phyloP scores from a whole-genome alignment of 257 asterid genomes.

The Solanum pimpinellifolium region DNA sequence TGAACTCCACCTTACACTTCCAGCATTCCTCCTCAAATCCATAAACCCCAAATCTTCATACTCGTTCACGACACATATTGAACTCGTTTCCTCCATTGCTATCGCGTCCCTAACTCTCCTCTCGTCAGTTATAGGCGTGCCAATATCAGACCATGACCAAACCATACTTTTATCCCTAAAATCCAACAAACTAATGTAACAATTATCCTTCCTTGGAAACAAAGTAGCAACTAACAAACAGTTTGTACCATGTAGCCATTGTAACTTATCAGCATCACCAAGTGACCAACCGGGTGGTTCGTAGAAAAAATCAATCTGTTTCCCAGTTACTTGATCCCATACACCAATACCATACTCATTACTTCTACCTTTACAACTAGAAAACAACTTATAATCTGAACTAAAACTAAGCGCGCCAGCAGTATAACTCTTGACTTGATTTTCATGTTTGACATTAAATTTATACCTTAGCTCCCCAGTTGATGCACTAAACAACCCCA shows the following conservation, averaged over 20 bases:
- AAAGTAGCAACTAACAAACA: constrained; percentile 73
- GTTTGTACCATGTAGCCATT: constrained; percentile 61
- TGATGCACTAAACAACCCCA: constrained; percentile 61
- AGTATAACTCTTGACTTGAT: constrained; percentile 53
- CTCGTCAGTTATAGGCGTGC: constrained; percentile 39
- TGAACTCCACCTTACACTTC: constrained; percentile 82
- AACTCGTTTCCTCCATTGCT: constrained; percentile 67
- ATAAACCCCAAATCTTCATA: constrained; percentile 84
- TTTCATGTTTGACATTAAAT: constrained; percentile 61
- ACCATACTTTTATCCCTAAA: constrained; percentile 72
- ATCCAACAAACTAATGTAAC: constrained; percentile 81
- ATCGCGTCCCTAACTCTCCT: constrained; percentile 80
- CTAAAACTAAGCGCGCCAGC: constrained; percentile 74
- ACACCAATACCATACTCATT: constrained; percentile 88
- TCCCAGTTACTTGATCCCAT: constrained; percentile 82
- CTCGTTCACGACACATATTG: constrained; percentile 82
- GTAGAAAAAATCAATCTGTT: constrained; percentile 74
- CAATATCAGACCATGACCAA: constrained; percentile 86
- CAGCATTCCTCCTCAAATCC: constrained; percentile 59
- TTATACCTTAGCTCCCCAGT: constrained; percentile 60
- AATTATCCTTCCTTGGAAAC: constrained; percentile 82
- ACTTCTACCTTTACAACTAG: constrained; percentile 84
- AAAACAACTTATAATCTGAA: constrained; percentile 62
- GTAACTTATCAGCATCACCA: constrained; percentile 87
- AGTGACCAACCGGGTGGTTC: constrained; percentile 79